Evolutionary conservation across 1,284 basidiomycete genomes (phyloP), one percentile per base, ranked within the genome.

Genomic region (Ustilago curta): DNA sequence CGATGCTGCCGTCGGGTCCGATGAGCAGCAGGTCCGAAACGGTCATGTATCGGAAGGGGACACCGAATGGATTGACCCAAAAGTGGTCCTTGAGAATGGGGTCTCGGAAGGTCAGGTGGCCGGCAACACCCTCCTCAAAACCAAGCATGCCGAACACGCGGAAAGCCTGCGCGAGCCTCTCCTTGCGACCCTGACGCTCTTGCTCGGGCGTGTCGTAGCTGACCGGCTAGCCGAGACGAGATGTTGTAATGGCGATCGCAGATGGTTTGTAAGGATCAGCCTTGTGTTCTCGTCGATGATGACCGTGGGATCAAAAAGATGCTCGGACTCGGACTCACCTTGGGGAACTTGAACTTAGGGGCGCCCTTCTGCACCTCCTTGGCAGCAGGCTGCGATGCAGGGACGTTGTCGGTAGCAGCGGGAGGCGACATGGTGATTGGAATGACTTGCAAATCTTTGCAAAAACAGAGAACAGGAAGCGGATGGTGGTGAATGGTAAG

Each of bases 81-180:
- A 89, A 89, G 69, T 87, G 88, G 76, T 88, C 86, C 21, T 86
- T 83, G 49, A 86, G 86, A 70, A 89, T 86, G 7, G 87, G 86
- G 74, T 90, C 89, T 80, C 89, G 87, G 50, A 90, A 88, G 21
- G 90, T 91, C 69, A 91, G 89, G 81, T 91, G 90, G 53, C 77
- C 78, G 21, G 77, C 77, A 18, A 80, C 77, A 60, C 90, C 90
- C 71, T 91, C 90, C 58, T 89, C 89, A 74, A 87, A 90, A 3
- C 89, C 89, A 23, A 88, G 81, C 60, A 88, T 86, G 27, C 87
- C 88, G 87, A 86, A 89, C 56, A 89, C 88, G 47, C 89, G 84
- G 78, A 88, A 87, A 0, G 88, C 80, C 85, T 88, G 48, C 1
- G 88, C 89, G 31, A 90, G 86, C 29, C 88, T 83, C 73, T 89